Evolutionary conservation across 257 asterid species (phyloP).

Genomic region (Solanum pimpinellifolium): DNA sequence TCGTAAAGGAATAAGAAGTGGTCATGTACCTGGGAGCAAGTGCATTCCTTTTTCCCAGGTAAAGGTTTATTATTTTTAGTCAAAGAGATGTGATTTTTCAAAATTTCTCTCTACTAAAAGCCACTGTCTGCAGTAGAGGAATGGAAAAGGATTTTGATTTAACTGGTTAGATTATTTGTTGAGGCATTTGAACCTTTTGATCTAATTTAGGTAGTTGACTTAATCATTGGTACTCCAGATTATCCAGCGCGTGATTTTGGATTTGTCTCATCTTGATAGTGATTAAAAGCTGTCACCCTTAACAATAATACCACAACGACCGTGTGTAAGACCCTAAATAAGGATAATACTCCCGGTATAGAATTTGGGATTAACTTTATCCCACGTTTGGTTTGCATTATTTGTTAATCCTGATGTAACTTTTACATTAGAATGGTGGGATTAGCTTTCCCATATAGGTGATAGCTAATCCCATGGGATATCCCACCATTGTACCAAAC

Average conservation of each 20-base stretch:
- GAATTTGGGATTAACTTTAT: neutral
- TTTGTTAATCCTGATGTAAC: neutral
- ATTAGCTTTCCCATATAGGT: neutral
- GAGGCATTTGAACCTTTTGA: neutral
- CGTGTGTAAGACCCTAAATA: neutral
- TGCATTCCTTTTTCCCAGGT: conserved; percentile 90
- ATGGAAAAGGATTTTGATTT: neutral
- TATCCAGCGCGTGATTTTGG: neutral
- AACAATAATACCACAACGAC: neutral
- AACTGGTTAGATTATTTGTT: neutral
- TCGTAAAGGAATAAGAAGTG: conserved; percentile 87
- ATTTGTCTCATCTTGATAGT: neutral
- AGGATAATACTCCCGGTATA: neutral
- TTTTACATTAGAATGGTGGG: neutral
- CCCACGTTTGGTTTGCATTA: neutral
- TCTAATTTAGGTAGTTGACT: neutral
- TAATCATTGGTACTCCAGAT: neutral
- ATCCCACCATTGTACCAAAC: neutral
- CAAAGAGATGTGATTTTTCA: neutral
- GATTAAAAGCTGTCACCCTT: neutral
- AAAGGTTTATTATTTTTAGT: conserved; percentile 1
- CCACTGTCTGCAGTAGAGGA: neutral
- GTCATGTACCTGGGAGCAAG: conserved; percentile 92
- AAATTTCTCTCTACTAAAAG: neutral
- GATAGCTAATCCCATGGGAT: neutral